phyloP scores from a whole-genome alignment of 192 early-diverging fungal species.

The Glomus cerebriforme region DNA sequence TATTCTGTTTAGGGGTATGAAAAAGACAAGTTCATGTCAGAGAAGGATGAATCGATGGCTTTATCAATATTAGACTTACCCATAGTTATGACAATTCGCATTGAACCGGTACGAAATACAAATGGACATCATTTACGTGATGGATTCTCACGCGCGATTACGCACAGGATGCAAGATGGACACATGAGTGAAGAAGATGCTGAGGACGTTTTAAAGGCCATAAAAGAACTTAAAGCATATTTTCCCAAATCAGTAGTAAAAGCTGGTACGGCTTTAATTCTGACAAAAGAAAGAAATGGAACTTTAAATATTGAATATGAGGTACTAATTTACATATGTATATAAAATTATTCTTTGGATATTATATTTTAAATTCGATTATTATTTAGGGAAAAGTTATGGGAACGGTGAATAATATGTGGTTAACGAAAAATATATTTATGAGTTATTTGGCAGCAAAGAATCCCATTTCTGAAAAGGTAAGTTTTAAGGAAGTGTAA shows the following conservation, averaged over 20 bases:
- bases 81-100: conserved; percentile 48
- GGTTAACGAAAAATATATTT: conserved; percentile 55
- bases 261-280: conserved; percentile 47
- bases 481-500: conserved; percentile 6
- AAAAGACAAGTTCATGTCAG: conserved; percentile 39
- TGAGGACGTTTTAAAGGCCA: conserved; percentile 51
- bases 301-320: conserved; percentile 38
- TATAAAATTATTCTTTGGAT: neutral
- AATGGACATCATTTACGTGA: conserved; percentile 59
- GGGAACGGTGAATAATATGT: conserved; percentile 47
- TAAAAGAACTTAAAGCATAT: conserved; percentile 52
- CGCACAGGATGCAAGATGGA: conserved; percentile 45
- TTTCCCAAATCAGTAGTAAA: conserved; percentile 54
- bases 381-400: conserved; percentile 44
- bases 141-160: conserved; percentile 52
- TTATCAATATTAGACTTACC: conserved; percentile 40
- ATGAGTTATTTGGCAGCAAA: conserved; percentile 52
- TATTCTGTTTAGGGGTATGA: conserved; percentile 36
- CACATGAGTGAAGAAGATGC: conserved; percentile 44
- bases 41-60: conserved; percentile 32
- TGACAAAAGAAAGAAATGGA: conserved; percentile 51
- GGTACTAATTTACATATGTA: conserved; percentile 22
- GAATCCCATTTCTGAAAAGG: conserved; percentile 47
- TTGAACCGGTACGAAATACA: conserved; percentile 51
- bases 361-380: neutral